Evolutionary conservation across 208 protist genomes (phyloP).

Genomic region (Acanthamoeba triangularis): DNA sequence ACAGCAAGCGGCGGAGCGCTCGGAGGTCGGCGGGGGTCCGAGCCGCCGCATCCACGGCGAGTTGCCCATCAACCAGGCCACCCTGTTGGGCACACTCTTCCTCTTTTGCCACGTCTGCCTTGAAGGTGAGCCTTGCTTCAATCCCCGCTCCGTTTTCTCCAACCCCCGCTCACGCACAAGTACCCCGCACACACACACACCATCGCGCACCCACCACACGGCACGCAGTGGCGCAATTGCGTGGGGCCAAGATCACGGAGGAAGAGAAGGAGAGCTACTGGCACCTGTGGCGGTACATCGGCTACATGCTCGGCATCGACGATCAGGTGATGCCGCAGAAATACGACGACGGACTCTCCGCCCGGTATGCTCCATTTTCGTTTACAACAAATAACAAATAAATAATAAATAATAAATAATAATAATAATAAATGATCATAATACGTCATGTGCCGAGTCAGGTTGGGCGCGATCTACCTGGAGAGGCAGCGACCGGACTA

Average conservation of each 20-base stretch:
- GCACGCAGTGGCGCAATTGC: background rate
- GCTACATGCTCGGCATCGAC: background rate
- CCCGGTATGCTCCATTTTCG: background rate
- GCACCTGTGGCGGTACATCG: conserved; percentile 7
- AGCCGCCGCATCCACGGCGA: background rate
- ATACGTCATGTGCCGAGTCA: too few species aligned
- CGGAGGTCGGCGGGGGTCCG: too few species aligned
- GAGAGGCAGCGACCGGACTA: background rate
- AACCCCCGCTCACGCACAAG: too few species aligned
- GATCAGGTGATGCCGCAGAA: background rate
- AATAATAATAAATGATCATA: too few species aligned
- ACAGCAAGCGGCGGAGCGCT: background rate
- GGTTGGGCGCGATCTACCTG: background rate
- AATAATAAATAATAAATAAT: too few species aligned
- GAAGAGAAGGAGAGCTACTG: conserved; percentile 47
- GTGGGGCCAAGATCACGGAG: background rate
- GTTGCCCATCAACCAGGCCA: conserved; percentile 31
- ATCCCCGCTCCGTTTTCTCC: background rate
- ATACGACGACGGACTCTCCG: background rate
- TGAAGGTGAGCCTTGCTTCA: background rate
- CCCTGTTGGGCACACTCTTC: conserved; percentile 6
- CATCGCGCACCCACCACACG: too few species aligned
- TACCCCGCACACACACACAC: too few species aligned
- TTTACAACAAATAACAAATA: too few species aligned
- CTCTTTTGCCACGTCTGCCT: conserved; percentile 37